Evolutionary conservation across 176 grass and related monocot species (phyloP).

Genomic region (Oryza glumipatula): DNA sequence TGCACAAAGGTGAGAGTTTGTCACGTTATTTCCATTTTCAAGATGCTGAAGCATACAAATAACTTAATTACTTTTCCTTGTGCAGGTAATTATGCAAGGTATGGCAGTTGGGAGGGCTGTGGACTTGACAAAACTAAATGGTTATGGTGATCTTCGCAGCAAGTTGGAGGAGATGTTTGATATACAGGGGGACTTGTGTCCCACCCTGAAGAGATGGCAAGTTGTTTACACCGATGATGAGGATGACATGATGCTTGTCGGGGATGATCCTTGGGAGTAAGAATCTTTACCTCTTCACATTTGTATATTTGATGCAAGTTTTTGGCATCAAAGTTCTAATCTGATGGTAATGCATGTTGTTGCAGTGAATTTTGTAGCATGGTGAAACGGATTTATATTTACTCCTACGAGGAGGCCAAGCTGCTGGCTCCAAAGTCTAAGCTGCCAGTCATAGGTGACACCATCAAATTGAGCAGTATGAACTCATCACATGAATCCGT

Average conservation of each 20-base stretch:
- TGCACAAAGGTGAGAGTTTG: constrained; percentile 82
- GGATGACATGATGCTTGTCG: constrained; percentile 95
- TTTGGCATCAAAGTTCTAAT: constrained; percentile 19
- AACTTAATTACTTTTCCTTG: constrained; percentile 37
- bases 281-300: constrained; percentile 8
- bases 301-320: not conserved
- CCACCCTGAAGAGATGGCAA: constrained; percentile 66
- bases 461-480: constrained; percentile 39
- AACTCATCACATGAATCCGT: constrained; percentile 43
- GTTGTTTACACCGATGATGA: constrained; percentile 85
- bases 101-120: constrained; percentile 92
- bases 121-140: constrained; percentile 75
- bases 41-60: not conserved
- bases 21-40: constrained; percentile 15
- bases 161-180: constrained; percentile 91
- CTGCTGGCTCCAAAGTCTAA: constrained; percentile 58
- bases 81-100: constrained; percentile 91
- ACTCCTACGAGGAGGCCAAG: constrained; percentile 76
- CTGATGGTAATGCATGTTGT: constrained; percentile 19
- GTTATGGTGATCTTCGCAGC: constrained; percentile 61
- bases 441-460: constrained; percentile 36
- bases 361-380: constrained; percentile 87
- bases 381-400: constrained; percentile 89
- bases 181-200: constrained; percentile 64
- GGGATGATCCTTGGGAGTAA: constrained; percentile 98